Percentiles rank a stretch among this genome's conserved stretches.
phyloP scores from a whole-genome alignment of 1,284 basidiomycete species.

The Fomitopsis palustris region DNA sequence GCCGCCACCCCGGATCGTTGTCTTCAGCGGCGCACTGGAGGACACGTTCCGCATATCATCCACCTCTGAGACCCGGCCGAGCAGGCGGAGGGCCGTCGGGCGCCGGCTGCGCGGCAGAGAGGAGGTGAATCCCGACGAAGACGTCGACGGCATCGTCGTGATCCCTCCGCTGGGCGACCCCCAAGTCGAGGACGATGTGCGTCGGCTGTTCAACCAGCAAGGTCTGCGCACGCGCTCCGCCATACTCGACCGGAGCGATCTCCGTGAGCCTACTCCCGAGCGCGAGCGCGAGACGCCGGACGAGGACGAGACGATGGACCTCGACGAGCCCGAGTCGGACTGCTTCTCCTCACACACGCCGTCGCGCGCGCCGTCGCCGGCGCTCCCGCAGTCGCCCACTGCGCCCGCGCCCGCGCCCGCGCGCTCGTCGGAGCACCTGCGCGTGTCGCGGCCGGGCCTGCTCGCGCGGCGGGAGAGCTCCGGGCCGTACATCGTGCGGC shows the following conservation, averaged over 20 bases:
- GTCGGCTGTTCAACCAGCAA: conserved; percentile 50
- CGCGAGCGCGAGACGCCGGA: conserved; percentile 31
- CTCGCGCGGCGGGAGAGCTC: conserved; percentile 21
- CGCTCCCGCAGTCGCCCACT: conserved; percentile 26
- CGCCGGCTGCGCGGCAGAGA: conserved; percentile 15
- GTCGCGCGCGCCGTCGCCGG: conserved; percentile 43
- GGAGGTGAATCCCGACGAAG: conserved; percentile 25
- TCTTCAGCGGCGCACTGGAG: conserved; percentile 41
- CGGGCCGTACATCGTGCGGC: conserved; percentile 17
- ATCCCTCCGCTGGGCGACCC: conserved; percentile 56
- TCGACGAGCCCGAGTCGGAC: conserved; percentile 41
- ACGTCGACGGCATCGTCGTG: conserved; percentile 42
- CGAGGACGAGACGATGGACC: conserved; percentile 36
- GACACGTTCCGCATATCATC: conserved; percentile 51
- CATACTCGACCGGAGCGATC: conserved; percentile 11
- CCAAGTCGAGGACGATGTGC: conserved; percentile 58
- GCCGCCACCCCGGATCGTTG: conserved; percentile 37
- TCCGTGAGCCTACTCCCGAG: conserved; percentile 14
- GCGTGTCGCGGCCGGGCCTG: too few relatives aligned
- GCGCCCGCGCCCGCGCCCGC: conserved; percentile 17
- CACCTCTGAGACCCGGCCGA: conserved; percentile 20
- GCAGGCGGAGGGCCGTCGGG: conserved; percentile 12
- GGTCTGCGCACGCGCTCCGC: conserved; percentile 24
- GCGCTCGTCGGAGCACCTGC: conserved; percentile 17
- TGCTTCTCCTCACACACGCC: conserved; percentile 42